phyloP scores from a whole-genome alignment of 495 filamentous ascomycete genomes.

The Penicillium cosmopolitanum region DNA sequence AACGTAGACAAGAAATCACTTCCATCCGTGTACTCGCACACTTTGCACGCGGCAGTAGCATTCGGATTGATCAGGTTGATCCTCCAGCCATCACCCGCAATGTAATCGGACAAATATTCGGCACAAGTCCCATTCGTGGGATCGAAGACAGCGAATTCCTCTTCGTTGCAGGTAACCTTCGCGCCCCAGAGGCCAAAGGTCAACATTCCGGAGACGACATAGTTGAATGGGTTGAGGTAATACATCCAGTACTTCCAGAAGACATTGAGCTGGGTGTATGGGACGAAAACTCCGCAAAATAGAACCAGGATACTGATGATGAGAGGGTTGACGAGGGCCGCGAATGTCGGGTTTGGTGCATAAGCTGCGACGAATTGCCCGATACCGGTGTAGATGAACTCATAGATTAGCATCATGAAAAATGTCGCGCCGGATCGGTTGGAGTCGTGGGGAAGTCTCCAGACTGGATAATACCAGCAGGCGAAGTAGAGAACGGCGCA shows the following conservation, averaged over 20 bases:
- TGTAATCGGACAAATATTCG: constrained; percentile 59
- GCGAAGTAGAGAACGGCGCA: constrained; percentile 52
- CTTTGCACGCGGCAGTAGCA: constrained; percentile 57
- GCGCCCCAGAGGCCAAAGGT: constrained; percentile 61
- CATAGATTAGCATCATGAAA: constrained; percentile 58
- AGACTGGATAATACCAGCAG: constrained; percentile 55
- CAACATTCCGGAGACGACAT: constrained; percentile 65
- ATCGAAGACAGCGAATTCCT: constrained; percentile 60
- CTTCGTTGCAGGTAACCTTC: constrained; percentile 55
- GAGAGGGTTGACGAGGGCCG: constrained; percentile 58
- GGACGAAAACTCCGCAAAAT: constrained; percentile 54
- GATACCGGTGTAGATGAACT: constrained; percentile 60
- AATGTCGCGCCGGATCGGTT: constrained; percentile 56
- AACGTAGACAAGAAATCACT: constrained; percentile 44
- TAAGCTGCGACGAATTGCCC: constrained; percentile 63
- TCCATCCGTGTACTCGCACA: constrained; percentile 54
- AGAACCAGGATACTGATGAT: constrained; percentile 57
- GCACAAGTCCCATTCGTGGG: constrained; percentile 57
- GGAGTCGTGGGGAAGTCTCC: constrained; percentile 34
- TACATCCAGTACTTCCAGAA: constrained; percentile 80
- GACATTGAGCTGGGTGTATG: constrained; percentile 51
- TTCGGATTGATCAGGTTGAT: constrained; percentile 54
- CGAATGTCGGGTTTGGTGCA: constrained; percentile 57
- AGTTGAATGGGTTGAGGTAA: constrained; percentile 71
- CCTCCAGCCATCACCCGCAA: constrained; percentile 49